phyloP scores from a whole-genome alignment of 2,329 filamentous ascomycete genomes.

The Xylariaceae sp. region DNA sequence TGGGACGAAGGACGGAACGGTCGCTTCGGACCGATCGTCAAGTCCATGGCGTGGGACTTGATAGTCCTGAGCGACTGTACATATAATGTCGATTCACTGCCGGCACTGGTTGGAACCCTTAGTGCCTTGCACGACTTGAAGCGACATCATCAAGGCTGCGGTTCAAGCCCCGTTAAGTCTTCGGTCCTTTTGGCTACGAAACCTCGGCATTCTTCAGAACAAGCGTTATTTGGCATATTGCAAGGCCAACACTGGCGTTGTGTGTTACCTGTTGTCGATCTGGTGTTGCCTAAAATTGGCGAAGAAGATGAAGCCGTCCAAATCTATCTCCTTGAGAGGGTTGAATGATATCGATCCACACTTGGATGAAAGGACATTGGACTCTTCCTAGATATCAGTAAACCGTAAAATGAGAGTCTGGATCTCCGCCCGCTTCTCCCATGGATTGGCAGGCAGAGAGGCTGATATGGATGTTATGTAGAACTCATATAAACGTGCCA shows the following conservation, averaged over 20 bases:
- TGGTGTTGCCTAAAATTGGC: constrained; percentile 42
- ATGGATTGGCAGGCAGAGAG: too few species aligned
- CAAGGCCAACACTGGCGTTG: constrained; percentile 42
- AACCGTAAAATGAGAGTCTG: too few species aligned
- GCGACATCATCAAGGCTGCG: not conserved
- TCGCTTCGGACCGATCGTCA: constrained; percentile 38
- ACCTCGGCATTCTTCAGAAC: constrained; percentile 51
- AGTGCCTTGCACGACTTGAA: constrained; percentile 44
- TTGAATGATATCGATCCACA: not conserved
- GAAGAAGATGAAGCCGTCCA: constrained; percentile 45
- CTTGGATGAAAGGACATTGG: too few species aligned
- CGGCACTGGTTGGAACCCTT: constrained; percentile 50
- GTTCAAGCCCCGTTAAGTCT: constrained; percentile 24
- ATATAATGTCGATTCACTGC: constrained; percentile 55
- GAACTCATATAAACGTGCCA: too few species aligned
- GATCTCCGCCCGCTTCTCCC: too few species aligned
- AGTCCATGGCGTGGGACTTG: constrained; percentile 46
- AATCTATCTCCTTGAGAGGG: constrained; percentile 48
- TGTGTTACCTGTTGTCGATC: constrained; percentile 1
- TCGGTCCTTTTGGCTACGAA: constrained; percentile 53
- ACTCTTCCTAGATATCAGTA: too few species aligned
- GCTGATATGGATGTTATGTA: too few species aligned
- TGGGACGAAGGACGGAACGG: constrained; percentile 51
- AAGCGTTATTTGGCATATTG: constrained; percentile 46
- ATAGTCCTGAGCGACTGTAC: constrained; percentile 58